Evolutionary conservation across 164 flowering plant species (phyloP), one percentile per base, ranked within the genome.

Genomic region (Hamamelis virginiana): DNA sequence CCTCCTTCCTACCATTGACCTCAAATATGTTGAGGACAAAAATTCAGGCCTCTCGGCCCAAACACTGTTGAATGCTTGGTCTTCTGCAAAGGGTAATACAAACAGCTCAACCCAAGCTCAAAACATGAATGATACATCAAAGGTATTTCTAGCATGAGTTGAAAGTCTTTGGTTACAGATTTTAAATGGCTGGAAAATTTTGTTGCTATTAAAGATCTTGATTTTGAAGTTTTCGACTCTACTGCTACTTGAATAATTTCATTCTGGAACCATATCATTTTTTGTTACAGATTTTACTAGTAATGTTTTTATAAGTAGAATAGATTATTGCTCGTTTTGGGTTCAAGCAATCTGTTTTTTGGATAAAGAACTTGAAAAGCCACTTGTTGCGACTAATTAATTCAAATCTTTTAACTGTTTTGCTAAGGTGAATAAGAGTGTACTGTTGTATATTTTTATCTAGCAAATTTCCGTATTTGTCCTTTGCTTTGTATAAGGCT

Each of bases 1-100:
- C 68, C 71, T 84, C 72, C 69, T 84, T 64, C 75, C 84, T 48
- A 25, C 48, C 26, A 5, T 69, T 64, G 82, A 82, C 70, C 71
- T 80, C 59, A 56, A 76, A 10, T 74, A 74, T 64, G 58, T 62
- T 63, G 82, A 76, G 15, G 82, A 75, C 52, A 77, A 63, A 41
- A 70, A 68, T 23, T 66, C 76, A 43, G 77, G 75, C 22, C 41
- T 64, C 45, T 67, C 86, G 23, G 64, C 75, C 6, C 80, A 78
- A 72, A 23, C 74, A 28, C n/a, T 63, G 16, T 73, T 72, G 52
- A 48, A 66, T 64, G 72, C 74, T 57, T 74, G 62, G 73, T 66
- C 74, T 52, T 69, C 81, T 68, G 58, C 21, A 19, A 69, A 46
- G 33, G 64, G 19, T 33, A 74, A 63, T 46, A 74, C 62, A 48